Conservation (phyloP, 2,329 filamentous ascomycete species). For the Pseudocercospora fuligena region DNA sequence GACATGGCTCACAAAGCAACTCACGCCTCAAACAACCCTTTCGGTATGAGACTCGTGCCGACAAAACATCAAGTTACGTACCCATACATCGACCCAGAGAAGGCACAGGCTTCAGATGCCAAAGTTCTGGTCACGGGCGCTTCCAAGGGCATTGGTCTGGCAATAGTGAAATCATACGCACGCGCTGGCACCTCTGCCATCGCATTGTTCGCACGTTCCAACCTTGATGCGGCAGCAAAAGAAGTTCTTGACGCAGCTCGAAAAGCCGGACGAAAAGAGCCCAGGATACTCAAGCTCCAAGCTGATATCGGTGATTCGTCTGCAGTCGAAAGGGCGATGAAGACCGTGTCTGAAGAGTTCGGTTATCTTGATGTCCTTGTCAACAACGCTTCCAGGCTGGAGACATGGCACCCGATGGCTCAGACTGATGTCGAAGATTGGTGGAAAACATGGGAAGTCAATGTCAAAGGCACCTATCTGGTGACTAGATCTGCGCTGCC, state of each 20-base stretch:
- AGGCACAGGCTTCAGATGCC: not conserved
- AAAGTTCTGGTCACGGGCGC: slow-evolving; percentile 46
- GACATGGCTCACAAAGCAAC: not conserved
- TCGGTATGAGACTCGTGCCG: slow-evolving; percentile 4
- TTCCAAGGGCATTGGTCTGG: slow-evolving; percentile 43
- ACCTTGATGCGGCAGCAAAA: not conserved
- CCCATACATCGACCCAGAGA: slow-evolving; percentile 1
- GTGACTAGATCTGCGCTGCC: slow-evolving; percentile 51
- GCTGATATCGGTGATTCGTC: slow-evolving; percentile 49
- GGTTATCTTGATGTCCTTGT: slow-evolving; percentile 43
- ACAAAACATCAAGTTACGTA: slow-evolving; percentile 7
- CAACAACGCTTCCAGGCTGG: slow-evolving; percentile 42
- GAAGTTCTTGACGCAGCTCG: slow-evolving; percentile 43
- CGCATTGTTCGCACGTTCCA: slow-evolving; percentile 25
- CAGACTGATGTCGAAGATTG: slow-evolving; percentile 47
- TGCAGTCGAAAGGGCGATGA: slow-evolving; percentile 43
- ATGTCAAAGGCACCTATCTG: slow-evolving; percentile 51
- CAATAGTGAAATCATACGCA: slow-evolving; percentile 43
- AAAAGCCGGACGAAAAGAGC: slow-evolving; percentile 40
- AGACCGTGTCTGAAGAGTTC: slow-evolving; percentile 39
- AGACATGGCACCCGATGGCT: slow-evolving; percentile 24
- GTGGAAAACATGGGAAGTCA: slow-evolving; percentile 56
- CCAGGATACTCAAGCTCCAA: slow-evolving; percentile 48
- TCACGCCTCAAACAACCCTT: not conserved
- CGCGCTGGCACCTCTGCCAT: slow-evolving; percentile 46